Evolutionary conservation across 306 rosid genomes (phyloP).

Genomic region (Begonia peltatifolia): DNA sequence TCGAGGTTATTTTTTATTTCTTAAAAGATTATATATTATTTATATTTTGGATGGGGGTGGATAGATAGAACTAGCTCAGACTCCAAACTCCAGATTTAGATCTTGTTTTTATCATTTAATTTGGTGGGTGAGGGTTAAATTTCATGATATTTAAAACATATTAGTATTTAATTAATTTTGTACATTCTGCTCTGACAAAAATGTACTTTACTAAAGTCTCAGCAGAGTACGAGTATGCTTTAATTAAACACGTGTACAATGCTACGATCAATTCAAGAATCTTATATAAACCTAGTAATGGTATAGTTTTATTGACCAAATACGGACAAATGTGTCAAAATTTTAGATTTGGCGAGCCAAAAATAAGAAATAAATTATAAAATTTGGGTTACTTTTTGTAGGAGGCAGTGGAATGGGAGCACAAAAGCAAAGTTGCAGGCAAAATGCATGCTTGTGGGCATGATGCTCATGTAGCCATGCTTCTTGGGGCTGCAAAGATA

Average conservation of each 20-base stretch:
- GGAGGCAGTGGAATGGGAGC: slow-evolving; percentile 85
- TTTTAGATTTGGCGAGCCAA: too few relatives aligned
- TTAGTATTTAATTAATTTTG: neutral
- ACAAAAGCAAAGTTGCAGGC: slow-evolving; percentile 79
- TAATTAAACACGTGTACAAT: too few relatives aligned
- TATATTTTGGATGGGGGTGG: too few relatives aligned
- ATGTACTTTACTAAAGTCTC: neutral
- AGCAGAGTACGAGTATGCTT: too few relatives aligned
- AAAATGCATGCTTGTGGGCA: slow-evolving; percentile 99
- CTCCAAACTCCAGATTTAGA: neutral
- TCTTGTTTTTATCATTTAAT: neutral
- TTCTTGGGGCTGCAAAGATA: slow-evolving; percentile 85
- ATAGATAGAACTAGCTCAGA: too few relatives aligned
- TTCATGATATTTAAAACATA: neutral
- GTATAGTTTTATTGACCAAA: too few relatives aligned
- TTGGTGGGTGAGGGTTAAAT: too few relatives aligned
- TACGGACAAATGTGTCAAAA: too few relatives aligned
- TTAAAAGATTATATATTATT: neutral
- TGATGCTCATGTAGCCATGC: slow-evolving; percentile 98
- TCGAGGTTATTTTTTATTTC: slow-evolving; percentile 40
- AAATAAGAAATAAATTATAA: too few relatives aligned
- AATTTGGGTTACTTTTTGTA: slow-evolving; percentile 1
- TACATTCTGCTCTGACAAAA: neutral
- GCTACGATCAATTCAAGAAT: too few relatives aligned
- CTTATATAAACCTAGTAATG: too few relatives aligned